A percentile compares a stretch with the other conserved stretches of the same genome.
These are phyloP conservation scores for Westerdykella ornata DNA, from an alignment of 2,329 filamentous ascomycete species.

Conservation along the genomic window DNA sequence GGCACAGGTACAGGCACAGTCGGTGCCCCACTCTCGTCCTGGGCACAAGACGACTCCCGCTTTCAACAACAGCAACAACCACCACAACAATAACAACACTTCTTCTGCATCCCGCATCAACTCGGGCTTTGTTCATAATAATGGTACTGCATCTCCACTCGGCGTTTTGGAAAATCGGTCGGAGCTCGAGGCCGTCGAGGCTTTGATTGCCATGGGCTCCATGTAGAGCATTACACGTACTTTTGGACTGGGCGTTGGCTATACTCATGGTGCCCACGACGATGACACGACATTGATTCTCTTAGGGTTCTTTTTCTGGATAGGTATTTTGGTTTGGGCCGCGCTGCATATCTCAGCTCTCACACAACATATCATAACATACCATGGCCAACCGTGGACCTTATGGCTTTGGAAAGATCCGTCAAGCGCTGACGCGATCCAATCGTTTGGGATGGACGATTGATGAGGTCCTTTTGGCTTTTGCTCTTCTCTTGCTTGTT, in stretches of 20 bases:
- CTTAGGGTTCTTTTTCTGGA: slow-evolving; percentile 1
- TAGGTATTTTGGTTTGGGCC: slow-evolving; percentile 12
- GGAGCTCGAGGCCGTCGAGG: slow-evolving; percentile 76
- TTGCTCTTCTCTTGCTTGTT: too few species aligned
- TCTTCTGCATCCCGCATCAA: slow-evolving; percentile 29
- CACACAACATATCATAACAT: too few species aligned
- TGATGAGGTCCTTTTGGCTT: too few species aligned
- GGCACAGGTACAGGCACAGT: not conserved
- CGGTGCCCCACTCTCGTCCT: slow-evolving; percentile 14
- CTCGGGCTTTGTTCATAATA: slow-evolving; percentile 15
- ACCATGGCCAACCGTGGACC: too few species aligned
- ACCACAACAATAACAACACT: slow-evolving; percentile 14
- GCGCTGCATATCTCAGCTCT: not conserved
- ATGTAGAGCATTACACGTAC: slow-evolving; percentile 36
- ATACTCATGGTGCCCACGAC: not conserved
- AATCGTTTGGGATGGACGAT: slow-evolving; percentile 1
- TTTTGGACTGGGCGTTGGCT: not conserved
- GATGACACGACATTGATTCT: not conserved
- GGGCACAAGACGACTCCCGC: slow-evolving; percentile 19
- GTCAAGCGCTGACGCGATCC: slow-evolving; percentile 39
- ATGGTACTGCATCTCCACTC: slow-evolving; percentile 14
- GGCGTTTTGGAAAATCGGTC: slow-evolving; percentile 38
- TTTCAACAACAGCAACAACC: slow-evolving; percentile 22
- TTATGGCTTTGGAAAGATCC: slow-evolving; percentile 26
- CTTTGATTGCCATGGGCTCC: slow-evolving; percentile 72